Base-by-base conservation (phyloP, 345 rosid species). In the Salix udensis region DNA sequence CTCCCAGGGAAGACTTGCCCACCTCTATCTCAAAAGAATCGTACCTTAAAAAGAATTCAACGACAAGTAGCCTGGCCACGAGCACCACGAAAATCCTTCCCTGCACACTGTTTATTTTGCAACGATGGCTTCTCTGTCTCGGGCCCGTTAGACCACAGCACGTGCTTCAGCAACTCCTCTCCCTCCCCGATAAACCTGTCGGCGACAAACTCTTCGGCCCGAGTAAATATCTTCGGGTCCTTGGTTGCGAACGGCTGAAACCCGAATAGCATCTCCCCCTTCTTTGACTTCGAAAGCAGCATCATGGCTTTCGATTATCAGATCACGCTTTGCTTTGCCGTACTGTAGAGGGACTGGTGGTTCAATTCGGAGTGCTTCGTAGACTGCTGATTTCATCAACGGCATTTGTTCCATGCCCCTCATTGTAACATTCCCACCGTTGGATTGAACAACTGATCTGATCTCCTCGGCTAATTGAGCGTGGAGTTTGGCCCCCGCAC, bases 101-200 rank as follows among this genome's bases (percentile, higher is more conserved):
- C 99, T 0, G 88, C 98, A 23, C 97, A 96, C 66, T 96, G 99
- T 53, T 96, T 96, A 78, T 93, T 89, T 28, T 19, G 84, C 61
- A 87, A 67, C 1, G 93, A 88, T 0, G 98, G 92, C 21, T 36
- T 72, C 86, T 88, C 89, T 0, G 89, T 89, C 88, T 96, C 91
- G 0, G 91, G 92, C 5, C 99, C 99, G 10, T 96, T 96, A 0
- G 99, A 96, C 99, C 99, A 96, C n/a, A 96, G 62, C 79, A 96
- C 91, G 78, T 96, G 81, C 82, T 73, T 42, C 67, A 93, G 74
- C 80, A 91, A 24, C 85, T 61, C 83, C 88, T 90, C 94, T 14
- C 98, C 98, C 39, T 88, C 92, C 0, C 97, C 94, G 0, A 88
- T 82, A 77, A 93, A 95, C 52, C 98, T 74, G 24, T 89, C 98